Percentiles rank a stretch among this genome's conserved stretches.
Conservation (phyloP, 179 eudicot genomes). For the Silene coronaria region DNA sequence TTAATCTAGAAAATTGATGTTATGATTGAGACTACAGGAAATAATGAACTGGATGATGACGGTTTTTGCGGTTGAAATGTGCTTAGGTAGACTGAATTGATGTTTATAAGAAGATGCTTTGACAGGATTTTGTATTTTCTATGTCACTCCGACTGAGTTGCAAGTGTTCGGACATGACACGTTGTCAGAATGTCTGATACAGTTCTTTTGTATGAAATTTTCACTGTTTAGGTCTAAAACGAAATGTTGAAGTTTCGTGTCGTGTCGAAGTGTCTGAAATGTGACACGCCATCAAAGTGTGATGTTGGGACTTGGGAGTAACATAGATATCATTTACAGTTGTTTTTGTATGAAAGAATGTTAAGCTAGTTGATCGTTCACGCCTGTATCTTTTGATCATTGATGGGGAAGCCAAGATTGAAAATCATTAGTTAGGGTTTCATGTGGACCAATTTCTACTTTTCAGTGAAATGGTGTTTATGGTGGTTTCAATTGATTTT, state of each 20-base stretch:
- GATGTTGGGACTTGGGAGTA: background rate
- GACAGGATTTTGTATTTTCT: background rate
- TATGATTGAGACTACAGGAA: background rate
- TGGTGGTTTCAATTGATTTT: background rate
- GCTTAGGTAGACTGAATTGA: slow-evolving; percentile 1
- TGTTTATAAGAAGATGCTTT: background rate
- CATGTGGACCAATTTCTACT: background rate
- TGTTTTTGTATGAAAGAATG: background rate
- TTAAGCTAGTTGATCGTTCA: background rate
- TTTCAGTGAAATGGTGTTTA: background rate
- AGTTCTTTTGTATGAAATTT: background rate
- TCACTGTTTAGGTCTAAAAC: background rate
- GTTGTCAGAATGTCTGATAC: background rate
- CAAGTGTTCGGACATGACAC: background rate
- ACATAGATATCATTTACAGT: too few relatives aligned
- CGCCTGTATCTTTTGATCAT: too few relatives aligned
- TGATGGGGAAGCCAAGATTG: background rate
- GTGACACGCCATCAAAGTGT: background rate
- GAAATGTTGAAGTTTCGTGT: background rate
- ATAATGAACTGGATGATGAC: background rate
- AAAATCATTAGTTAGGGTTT: background rate
- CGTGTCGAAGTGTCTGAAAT: background rate
- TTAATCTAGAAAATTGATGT: slow-evolving; percentile 4
- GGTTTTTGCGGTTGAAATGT: background rate
- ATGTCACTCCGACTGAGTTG: background rate